Evolutionary conservation across 108 stramenopile species (phyloP), one percentile per base, ranked within the genome.

Genomic region (Nitzschia palea): DNA sequence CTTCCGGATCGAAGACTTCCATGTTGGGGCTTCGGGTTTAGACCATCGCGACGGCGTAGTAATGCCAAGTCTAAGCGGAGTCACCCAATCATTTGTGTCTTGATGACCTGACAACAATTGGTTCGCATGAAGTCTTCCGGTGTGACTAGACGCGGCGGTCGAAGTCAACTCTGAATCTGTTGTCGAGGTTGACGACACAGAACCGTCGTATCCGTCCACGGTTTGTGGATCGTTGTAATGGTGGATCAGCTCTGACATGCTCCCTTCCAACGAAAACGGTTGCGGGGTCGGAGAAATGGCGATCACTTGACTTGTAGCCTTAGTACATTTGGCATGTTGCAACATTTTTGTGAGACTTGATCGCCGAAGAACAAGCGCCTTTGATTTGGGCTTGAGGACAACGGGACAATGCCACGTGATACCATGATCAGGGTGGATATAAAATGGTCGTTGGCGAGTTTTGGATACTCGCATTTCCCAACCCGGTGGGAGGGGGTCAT

Each of bases 331-430:
- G 10, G 37, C 37, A 10, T 40, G 6, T 40, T 40, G 37, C 37
- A 12, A 40, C 6, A 8, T 20, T 20, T 48, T 48, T 48, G 15
- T 20, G 4, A 20, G 9, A 20, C 54, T 28, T 23, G 54, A 55
- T 32, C 54, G 4, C 3, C 40, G 36, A 4, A 40, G 1, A 42
- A 12, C 29, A 1, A 9, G 17, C 18, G 37, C 59, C 43, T 66
- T n/a, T 4, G 53, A 44, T 40, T 34, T 66, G 31, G 58, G 59
- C n/a, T 70, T 63, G 26, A 75, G 62, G 47, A 81, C 42, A 22
- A 90, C 86, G 4, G 92, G 92, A 35, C 84, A 82, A 54, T 86
- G 74, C 81, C 83, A 94, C 8, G 89, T 86, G 2, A 73, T 40
- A 32, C 86, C 86, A 54, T 74, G 74, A 50, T 94, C 92, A 2